Base-by-base conservation (phyloP, 306 rosid species). In the Cajanus cajan region DNA sequence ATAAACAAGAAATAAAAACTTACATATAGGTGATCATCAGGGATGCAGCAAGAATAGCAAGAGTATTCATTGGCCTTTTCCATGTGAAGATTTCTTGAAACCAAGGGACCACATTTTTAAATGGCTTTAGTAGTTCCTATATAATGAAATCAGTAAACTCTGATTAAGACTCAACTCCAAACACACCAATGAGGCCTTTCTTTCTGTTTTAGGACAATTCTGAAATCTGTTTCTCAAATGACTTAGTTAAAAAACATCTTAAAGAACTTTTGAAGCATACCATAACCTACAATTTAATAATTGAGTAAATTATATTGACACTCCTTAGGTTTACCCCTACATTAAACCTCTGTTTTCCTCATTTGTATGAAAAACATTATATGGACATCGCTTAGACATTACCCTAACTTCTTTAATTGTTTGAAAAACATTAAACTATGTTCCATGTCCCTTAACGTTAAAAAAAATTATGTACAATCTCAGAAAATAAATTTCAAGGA, bases 111-210 rank as follows among this genome's bases (percentile, higher is more conserved):
- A 28, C 76, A 59, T 75, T 48, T 74, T 81, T 78, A 16, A 89
- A 77, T 36, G 97, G 98, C 90, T 86, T 93, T 19, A 93, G 86
- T 43, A 96, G 82, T 83, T 89, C 97, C 98, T 96, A 57, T 22
- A 71, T 5, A 61, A 64, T n/a, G 63, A 74, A 83, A 83, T 44
- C 44, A 73, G 40, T 11, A 28, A 64, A 63, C 28, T 65, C 13
- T 6, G 15, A 10, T 61, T 45, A 34, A 78, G 74, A 41, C 64
- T 59, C 51, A 77, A 12, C 40, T 80, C 51, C 68, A 76, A 57
- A 67, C 81, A 54, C 6, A 8, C 28, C 66, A 82, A 82, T 43
- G 50, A 28, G 31, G 31, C 31, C 33, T 36, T 67, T 43, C 51
- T 37, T 41, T 69, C 48, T 10, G 40, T 13, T 66, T 12, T 55